phyloP scores from a whole-genome alignment of 73 alveolate genomes.

The Stentor roeselii region DNA sequence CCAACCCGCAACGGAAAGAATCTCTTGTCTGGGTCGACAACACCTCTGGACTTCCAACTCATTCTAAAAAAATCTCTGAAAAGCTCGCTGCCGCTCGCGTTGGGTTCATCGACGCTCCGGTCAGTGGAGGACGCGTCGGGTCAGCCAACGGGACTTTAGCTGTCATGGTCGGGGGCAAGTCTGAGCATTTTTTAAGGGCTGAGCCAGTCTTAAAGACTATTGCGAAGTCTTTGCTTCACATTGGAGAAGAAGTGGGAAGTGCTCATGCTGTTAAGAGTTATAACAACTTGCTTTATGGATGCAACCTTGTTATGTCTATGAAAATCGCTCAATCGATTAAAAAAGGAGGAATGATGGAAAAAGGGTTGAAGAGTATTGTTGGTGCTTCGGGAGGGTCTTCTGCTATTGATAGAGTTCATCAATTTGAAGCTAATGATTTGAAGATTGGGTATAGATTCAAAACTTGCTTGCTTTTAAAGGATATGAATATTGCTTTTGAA shows the following conservation, averaged over 20 bases:
- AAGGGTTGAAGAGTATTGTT: not conserved
- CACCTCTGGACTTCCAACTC: not conserved
- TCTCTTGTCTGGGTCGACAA: conserved; percentile 1
- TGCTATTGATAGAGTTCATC: not conserved
- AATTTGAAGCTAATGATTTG: not conserved
- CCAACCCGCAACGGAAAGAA: not conserved
- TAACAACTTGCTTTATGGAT: not conserved
- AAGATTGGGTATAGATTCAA: not conserved
- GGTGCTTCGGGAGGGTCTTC: not conserved
- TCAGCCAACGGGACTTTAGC: conserved; percentile 18
- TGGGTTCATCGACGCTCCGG: conserved; percentile 31
- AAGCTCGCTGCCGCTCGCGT: not conserved
- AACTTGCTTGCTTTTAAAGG: not conserved
- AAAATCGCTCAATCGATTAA: not conserved
- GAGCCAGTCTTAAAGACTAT: not conserved
- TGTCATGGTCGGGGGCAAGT: conserved; percentile 19
- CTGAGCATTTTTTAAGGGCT: not conserved
- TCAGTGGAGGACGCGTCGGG: conserved; percentile 27
- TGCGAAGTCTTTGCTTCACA: not conserved
- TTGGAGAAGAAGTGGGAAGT: conserved; percentile 31
- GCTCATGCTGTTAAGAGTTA: conserved; percentile 24
- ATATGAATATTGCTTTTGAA: not conserved
- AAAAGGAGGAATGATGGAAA: not conserved
- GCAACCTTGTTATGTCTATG: not conserved
- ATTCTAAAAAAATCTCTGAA: not conserved